Conservation (phyloP, 148 eudicot genomes). For the Camellia japonica region DNA sequence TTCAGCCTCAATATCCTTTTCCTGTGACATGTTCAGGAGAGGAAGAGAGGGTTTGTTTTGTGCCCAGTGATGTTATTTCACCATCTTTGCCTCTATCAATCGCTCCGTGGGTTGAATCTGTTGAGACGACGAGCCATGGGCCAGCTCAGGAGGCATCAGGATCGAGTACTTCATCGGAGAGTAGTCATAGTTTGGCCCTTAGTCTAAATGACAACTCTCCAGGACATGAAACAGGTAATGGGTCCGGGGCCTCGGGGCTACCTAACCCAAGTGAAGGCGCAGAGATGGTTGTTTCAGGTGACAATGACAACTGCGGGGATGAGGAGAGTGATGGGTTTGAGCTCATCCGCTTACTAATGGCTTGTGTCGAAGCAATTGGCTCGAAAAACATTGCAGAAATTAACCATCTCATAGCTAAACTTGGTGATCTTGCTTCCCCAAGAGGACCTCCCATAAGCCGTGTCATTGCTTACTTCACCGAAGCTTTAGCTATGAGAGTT, state of each 20-base stretch:
- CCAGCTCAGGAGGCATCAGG: slow-evolving; percentile 48
- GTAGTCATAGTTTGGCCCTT: slow-evolving; percentile 51
- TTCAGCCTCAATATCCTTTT: slow-evolving; percentile 57
- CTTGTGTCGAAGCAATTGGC: slow-evolving; percentile 67
- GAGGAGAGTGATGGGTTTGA: slow-evolving; percentile 56
- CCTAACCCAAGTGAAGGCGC: slow-evolving; percentile 44
- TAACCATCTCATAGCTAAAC: slow-evolving; percentile 55
- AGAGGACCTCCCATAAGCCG: slow-evolving; percentile 68
- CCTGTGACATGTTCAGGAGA: slow-evolving; percentile 66
- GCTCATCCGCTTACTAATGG: slow-evolving; percentile 64
- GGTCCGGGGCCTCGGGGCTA: slow-evolving; percentile 31
- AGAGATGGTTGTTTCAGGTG: slow-evolving; percentile 26
- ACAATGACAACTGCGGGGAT: slow-evolving; percentile 25
- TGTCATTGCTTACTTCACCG: slow-evolving; percentile 74
- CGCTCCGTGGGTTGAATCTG: slow-evolving; percentile 60
- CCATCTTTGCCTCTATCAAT: slow-evolving; percentile 54
- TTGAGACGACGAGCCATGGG: slow-evolving; percentile 39
- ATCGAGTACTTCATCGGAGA: slow-evolving; percentile 73
- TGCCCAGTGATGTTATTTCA: slow-evolving; percentile 45
- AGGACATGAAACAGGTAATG: slow-evolving; percentile 58
- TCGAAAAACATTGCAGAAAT: slow-evolving; percentile 54
- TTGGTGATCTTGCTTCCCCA: slow-evolving; percentile 88
- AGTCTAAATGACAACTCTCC: slow-evolving; percentile 33
- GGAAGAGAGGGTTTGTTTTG: slow-evolving; percentile 58
- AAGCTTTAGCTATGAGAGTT: slow-evolving; percentile 73